These are phyloP conservation scores for Neofusicoccum kwambonambiense DNA, from an alignment of 2,329 filamentous ascomycete genomes.

Conservation along the genomic window DNA sequence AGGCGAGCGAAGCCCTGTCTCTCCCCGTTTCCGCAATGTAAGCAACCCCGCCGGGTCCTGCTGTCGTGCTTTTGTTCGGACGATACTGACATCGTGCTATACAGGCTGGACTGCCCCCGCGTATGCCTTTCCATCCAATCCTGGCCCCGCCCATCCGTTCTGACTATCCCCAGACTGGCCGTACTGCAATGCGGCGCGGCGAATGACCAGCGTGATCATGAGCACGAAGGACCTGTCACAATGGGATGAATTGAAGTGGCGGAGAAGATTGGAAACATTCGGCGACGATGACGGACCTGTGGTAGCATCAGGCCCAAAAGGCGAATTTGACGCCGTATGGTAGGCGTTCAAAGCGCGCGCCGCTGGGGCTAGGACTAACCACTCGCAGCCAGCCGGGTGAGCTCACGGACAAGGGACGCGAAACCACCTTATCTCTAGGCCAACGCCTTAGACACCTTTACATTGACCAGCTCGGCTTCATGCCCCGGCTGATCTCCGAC, in stretches of 20 bases:
- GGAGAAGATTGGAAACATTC: constrained; percentile 80
- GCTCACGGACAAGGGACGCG: constrained; percentile 50
- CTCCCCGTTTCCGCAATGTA: constrained; percentile 77
- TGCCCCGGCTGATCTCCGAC: constrained; percentile 44
- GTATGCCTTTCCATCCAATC: constrained; percentile 30
- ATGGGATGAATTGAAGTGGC: constrained; percentile 62
- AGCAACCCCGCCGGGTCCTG: constrained; percentile 12
- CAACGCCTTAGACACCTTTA: constrained; percentile 50
- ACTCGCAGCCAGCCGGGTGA: constrained; percentile 45
- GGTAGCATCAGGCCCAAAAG: constrained; percentile 64
- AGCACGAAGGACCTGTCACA: constrained; percentile 51
- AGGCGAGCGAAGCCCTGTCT: constrained; percentile 79
- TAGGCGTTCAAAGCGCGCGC: constrained; percentile 46
- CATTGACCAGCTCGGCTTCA: constrained; percentile 49
- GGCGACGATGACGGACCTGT: constrained; percentile 62
- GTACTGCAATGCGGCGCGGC: constrained; percentile 77
- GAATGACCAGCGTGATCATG: constrained; percentile 64
- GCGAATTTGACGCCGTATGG: constrained; percentile 78
- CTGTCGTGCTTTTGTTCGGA: background rate
- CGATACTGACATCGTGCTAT: background rate
- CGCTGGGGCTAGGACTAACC: background rate
- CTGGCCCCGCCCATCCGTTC: constrained; percentile 22
- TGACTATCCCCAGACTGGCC: constrained; percentile 65
- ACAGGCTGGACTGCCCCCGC: constrained; percentile 50
- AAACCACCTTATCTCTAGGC: constrained; percentile 50